phyloP scores from a whole-genome alignment of 306 rosid species.

The Quercus alba region DNA sequence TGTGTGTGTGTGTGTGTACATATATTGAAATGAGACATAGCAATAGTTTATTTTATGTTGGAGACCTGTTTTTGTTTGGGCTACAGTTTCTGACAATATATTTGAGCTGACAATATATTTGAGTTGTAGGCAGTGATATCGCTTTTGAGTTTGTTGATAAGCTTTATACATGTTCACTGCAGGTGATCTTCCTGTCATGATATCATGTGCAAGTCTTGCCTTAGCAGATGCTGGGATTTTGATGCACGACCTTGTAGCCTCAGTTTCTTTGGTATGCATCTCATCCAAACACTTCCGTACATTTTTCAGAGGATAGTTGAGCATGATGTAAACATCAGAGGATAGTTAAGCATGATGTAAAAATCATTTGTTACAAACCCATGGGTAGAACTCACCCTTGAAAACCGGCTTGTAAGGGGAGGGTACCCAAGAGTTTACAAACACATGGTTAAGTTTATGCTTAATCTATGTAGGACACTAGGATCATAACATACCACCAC shows the following conservation, averaged over 20 bases:
- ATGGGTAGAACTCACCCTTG: no score
- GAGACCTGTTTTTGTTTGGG: background rate
- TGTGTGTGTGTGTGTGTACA: no score
- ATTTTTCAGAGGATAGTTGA: background rate
- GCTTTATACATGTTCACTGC: conserved; percentile 11
- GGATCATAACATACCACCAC: no score
- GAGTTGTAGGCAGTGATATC: conserved; percentile 14
- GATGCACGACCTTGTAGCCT: conserved; percentile 90
- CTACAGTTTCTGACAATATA: background rate
- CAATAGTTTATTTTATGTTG: background rate
- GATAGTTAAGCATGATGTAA: background rate
- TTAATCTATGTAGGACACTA: no score
- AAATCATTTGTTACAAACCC: background rate
- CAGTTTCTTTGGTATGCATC: conserved; percentile 94
- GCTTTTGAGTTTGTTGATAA: conserved; percentile 3
- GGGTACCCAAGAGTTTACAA: no score
- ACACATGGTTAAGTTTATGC: no score
- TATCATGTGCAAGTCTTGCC: conserved; percentile 98
- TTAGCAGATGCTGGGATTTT: conserved; percentile 96
- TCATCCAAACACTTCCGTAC: background rate
- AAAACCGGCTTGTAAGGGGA: no score
- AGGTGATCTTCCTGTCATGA: conserved; percentile 94
- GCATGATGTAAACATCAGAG: background rate
- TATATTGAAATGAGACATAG: background rate
- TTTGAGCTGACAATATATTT: background rate